Conservation (phyloP, 805 yeast species). For the Metahyphopichia silvanorum region DNA sequence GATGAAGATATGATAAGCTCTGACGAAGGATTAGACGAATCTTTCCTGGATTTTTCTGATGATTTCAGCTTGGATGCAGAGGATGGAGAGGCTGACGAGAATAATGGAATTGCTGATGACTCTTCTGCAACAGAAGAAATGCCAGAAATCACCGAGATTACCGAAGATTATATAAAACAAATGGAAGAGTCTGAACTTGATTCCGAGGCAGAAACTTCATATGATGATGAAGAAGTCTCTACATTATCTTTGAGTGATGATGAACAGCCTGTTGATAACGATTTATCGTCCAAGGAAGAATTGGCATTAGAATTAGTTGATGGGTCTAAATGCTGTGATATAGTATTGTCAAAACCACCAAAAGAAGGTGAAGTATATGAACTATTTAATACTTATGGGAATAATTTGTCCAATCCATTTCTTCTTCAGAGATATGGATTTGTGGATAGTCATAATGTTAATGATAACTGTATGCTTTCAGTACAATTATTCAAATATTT, state of each 20-base stretch:
- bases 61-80: slow-evolving; percentile 3
- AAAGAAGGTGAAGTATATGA: slow-evolving; percentile 44
- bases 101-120: slow-evolving; percentile 12
- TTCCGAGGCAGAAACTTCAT: slow-evolving; percentile 8
- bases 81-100: slow-evolving; percentile 8
- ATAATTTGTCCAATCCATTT: slow-evolving; percentile 58
- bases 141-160: slow-evolving; percentile 13
- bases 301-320: slow-evolving; percentile 33
- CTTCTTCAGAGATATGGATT: slow-evolving; percentile 80
- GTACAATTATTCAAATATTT: slow-evolving; percentile 40
- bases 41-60: slow-evolving; percentile 4
- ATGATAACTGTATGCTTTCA: slow-evolving; percentile 59
- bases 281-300: slow-evolving; percentile 21
- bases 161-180: slow-evolving; percentile 22
- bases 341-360: slow-evolving; percentile 47
- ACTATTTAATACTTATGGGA: slow-evolving; percentile 80
- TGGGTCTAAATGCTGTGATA: slow-evolving; percentile 63
- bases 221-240: slow-evolving; percentile 14
- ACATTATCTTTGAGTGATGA: slow-evolving; percentile 13
- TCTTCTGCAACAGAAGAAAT: slow-evolving; percentile 6
- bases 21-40: slow-evolving; percentile 2
- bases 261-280: slow-evolving; percentile 17
- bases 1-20: slow-evolving; percentile 4
- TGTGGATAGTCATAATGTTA: slow-evolving; percentile 43
- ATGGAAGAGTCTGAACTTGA: slow-evolving; percentile 15